phyloP scores from a whole-genome alignment of 1,139 yeast species.

The Scheffersomyces quercinus region DNA sequence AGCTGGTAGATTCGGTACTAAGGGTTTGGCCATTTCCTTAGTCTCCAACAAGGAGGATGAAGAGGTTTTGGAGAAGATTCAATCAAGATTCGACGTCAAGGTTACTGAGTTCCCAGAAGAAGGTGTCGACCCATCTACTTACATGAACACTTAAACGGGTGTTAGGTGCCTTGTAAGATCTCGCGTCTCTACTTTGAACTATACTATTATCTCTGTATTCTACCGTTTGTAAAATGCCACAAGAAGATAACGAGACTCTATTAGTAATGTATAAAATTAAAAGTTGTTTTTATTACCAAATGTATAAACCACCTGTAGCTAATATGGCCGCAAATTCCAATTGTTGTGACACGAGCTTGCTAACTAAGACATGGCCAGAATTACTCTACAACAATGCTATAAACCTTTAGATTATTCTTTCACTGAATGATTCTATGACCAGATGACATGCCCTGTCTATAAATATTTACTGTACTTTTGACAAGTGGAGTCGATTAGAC shows the following conservation, averaged over 20 bases:
- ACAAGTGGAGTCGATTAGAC: constrained; percentile 37
- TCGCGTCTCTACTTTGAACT: not conserved
- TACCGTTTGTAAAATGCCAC: constrained; percentile 1
- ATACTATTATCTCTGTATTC: not conserved
- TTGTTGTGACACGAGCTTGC: too few species aligned
- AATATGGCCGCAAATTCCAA: too few species aligned
- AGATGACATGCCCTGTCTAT: too few species aligned
- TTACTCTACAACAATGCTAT: too few species aligned
- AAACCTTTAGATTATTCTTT: too few species aligned
- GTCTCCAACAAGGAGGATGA: constrained; percentile 86
- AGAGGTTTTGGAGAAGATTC: constrained; percentile 88
- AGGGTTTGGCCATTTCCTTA: constrained; percentile 93
- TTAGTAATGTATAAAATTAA: constrained; percentile 2
- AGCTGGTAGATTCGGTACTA: constrained; percentile 99
- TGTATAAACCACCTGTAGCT: too few species aligned
- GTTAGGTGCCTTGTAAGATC: constrained; percentile 5
- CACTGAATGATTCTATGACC: too few species aligned
- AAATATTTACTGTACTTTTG: not conserved
- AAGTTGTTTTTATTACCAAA: constrained; percentile 3
- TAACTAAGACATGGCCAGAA: too few species aligned
- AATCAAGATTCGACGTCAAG: constrained; percentile 96
- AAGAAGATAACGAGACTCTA: not conserved
- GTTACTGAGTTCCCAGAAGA: constrained; percentile 95
- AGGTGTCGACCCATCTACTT: constrained; percentile 96
- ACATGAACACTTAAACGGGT: constrained; percentile 78